These are phyloP conservation scores for Leishmania amazonensis DNA, from an alignment of 208 protist species.

Conservation along the genomic window DNA sequence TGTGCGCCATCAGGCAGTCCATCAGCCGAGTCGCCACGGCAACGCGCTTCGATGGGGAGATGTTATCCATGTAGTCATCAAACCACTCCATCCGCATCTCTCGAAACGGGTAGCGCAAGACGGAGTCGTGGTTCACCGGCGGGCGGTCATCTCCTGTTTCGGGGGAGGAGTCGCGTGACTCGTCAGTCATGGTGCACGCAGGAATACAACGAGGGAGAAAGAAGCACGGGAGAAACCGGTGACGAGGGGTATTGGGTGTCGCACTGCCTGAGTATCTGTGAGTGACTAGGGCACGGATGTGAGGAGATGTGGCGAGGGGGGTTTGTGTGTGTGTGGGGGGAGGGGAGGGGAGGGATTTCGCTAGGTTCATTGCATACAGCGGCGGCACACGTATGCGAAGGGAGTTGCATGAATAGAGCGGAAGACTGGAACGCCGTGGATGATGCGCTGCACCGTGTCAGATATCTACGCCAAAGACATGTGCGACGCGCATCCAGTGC, in stretches of 20 bases:
- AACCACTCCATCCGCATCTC: slow-evolving; percentile 68
- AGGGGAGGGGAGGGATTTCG: neutral
- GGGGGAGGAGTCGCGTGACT: slow-evolving; percentile 25
- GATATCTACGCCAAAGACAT: neutral
- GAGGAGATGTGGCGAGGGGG: neutral
- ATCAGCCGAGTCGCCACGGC: slow-evolving; percentile 52
- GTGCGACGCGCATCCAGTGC: neutral
- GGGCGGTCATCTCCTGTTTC: slow-evolving; percentile 27
- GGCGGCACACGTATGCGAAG: neutral
- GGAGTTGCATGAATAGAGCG: neutral
- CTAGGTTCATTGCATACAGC: slow-evolving; percentile 1
- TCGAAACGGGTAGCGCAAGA: slow-evolving; percentile 72
- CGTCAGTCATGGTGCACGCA: slow-evolving; percentile 15
- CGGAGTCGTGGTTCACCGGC: slow-evolving; percentile 48
- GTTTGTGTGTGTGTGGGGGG: neutral
- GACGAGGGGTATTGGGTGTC: neutral
- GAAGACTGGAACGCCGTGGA: neutral
- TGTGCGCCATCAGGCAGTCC: slow-evolving; percentile 74
- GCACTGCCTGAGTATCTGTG: neutral
- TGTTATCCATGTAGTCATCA: slow-evolving; percentile 58
- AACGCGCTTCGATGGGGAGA: slow-evolving; percentile 42
- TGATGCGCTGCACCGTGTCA: neutral
- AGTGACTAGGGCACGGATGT: neutral
- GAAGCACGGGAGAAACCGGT: neutral
- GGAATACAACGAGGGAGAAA: slow-evolving; percentile 1